phyloP scores from a whole-genome alignment of 2,329 filamentous ascomycete genomes.

The Gyromitra esculenta region DNA sequence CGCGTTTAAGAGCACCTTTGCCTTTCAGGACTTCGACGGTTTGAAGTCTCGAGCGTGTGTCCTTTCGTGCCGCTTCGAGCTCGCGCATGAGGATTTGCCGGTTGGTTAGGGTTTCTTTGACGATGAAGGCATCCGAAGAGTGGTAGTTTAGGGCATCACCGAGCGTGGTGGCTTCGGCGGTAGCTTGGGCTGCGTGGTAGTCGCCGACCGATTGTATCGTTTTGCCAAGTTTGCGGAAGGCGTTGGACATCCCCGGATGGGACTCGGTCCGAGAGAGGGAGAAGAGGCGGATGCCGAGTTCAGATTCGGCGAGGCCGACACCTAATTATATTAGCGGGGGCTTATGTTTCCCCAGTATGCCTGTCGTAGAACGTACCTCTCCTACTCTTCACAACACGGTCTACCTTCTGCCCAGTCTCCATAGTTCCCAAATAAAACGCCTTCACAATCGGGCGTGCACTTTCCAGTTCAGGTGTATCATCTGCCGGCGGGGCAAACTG shows the following conservation, averaged over 20 bases:
- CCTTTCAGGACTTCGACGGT: constrained; percentile 89
- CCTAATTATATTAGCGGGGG: constrained; percentile 68
- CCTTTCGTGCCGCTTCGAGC: constrained; percentile 87
- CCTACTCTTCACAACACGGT: constrained; percentile 89
- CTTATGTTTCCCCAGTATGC: constrained; percentile 55
- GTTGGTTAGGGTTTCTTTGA: constrained; percentile 97
- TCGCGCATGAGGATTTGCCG: constrained; percentile 95
- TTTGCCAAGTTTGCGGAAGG: constrained; percentile 94
- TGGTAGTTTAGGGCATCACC: constrained; percentile 95
- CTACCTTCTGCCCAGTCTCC: constrained; percentile 97
- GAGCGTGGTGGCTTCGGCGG: constrained; percentile 92
- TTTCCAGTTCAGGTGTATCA: constrained; percentile 92
- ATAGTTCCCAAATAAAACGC: constrained; percentile 94
- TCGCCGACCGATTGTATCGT: constrained; percentile 93
- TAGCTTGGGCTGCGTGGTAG: constrained; percentile 94
- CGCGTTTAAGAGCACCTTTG: constrained; percentile 83
- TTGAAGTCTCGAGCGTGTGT: constrained; percentile 80
- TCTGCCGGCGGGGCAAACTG: constrained; percentile 98
- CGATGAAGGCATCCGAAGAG: constrained; percentile 93
- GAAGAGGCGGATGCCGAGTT: constrained; percentile 89
- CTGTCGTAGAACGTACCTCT: constrained; percentile 71
- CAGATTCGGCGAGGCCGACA: constrained; percentile 88
- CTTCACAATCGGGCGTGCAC: constrained; percentile 90
- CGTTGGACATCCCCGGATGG: constrained; percentile 84
- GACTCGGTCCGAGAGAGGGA: constrained; percentile 89